phyloP scores from a whole-genome alignment of 2,329 filamentous ascomycete genomes.

The Aaosphaeria arxii region DNA sequence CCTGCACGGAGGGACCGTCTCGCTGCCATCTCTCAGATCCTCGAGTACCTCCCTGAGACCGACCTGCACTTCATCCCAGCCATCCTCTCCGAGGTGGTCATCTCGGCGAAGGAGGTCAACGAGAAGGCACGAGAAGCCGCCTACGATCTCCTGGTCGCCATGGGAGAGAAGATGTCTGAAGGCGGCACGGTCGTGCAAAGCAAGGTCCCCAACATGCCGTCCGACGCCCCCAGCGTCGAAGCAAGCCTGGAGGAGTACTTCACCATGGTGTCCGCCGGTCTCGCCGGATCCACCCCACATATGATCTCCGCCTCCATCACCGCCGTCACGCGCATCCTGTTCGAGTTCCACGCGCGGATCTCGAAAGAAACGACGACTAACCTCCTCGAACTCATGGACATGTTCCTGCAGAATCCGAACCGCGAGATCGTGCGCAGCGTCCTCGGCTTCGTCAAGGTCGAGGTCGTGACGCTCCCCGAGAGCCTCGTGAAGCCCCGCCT shows the following conservation, averaged over 20 bases:
- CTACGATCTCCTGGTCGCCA: slow-evolving; percentile 84
- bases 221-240: slow-evolving; percentile 70
- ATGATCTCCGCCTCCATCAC: slow-evolving; percentile 99
- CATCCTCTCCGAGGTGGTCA: slow-evolving; percentile 89
- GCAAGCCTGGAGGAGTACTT: slow-evolving; percentile 93
- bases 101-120: slow-evolving; percentile 96
- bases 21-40: slow-evolving; percentile 74
- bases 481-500: slow-evolving; percentile 77
- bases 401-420: slow-evolving; percentile 95
- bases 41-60: slow-evolving; percentile 71
- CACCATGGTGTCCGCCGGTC: slow-evolving; percentile 95
- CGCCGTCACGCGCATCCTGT: slow-evolving; percentile 87
- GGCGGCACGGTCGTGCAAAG: slow-evolving; percentile 77
- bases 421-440: slow-evolving; percentile 94
- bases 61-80: slow-evolving; percentile 92
- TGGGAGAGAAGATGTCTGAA: slow-evolving; percentile 78
- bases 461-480: slow-evolving; percentile 78
- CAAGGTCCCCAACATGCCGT: slow-evolving; percentile 82
- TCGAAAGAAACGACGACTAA: slow-evolving; percentile 71
- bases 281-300: slow-evolving; percentile 88
- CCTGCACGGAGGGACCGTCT: slow-evolving; percentile 85
- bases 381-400: slow-evolving; percentile 88
- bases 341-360: slow-evolving; percentile 77
- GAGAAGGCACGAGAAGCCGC: slow-evolving; percentile 87
- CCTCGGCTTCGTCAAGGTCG: slow-evolving; percentile 95